Evolutionary conservation across 2,329 filamentous ascomycete genomes (phyloP).

Genomic region (Aureobasidium sp.): DNA sequence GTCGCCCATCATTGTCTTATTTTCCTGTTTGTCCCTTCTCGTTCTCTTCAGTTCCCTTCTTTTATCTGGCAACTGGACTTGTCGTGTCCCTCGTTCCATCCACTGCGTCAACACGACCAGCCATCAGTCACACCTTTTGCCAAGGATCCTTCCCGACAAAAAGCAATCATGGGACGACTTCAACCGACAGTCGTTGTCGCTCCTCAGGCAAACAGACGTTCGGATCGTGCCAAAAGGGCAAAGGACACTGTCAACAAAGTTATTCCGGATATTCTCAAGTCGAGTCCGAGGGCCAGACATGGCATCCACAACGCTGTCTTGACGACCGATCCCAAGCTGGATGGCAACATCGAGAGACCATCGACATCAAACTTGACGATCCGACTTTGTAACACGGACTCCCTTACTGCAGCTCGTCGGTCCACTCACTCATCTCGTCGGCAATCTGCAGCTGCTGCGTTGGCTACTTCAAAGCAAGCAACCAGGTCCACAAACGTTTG

Average conservation of each 20-base stretch:
- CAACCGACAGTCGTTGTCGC: constrained; percentile 16
- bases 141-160: neutral
- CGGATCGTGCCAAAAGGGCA: constrained; percentile 42
- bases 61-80: neutral
- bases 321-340: constrained; percentile 30
- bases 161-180: constrained; percentile 15
- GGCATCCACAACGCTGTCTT: constrained; percentile 47
- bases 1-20: constrained; percentile 10
- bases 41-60: neutral
- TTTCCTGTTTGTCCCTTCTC: constrained; percentile 5
- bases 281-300: constrained; percentile 46
- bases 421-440: constrained; percentile 21
- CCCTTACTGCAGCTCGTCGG: constrained; percentile 42
- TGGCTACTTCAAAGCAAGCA: neutral
- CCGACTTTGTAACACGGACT: constrained; percentile 42
- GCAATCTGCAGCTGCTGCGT: constrained; percentile 8
- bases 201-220: constrained; percentile 16
- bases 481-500: constrained; percentile 33
- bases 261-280: constrained; percentile 47
- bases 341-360: constrained; percentile 11
- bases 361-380: constrained; percentile 26
- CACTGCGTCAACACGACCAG: neutral
- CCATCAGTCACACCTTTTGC: neutral
- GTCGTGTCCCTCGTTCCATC: neutral
- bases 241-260: constrained; percentile 50